Base-by-base conservation (phyloP, 106 monocot genomes). In the Posidonia australis region DNA sequence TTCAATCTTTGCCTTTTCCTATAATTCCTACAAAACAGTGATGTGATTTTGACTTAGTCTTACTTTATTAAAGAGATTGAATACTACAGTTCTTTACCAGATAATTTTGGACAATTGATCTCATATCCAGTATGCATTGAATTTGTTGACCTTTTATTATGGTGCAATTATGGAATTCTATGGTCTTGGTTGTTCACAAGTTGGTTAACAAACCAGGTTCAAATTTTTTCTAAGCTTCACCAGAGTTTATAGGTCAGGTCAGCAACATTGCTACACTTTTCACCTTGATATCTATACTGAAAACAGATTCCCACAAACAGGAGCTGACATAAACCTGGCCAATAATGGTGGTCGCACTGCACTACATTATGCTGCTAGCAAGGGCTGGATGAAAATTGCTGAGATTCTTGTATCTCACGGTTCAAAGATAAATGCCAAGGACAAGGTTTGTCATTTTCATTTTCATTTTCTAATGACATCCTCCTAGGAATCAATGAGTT, bases 281-380 rank as follows among this genome's bases (percentile, higher is more conserved):
- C 5, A 10, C n/a, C 1, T 61, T 12, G 13, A 30, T 20, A 41
- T 42, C 9, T 61, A 22, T 21, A 41, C 43, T 61, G 16, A 41
- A 61, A 3, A 21, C 42, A 42, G 23, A 61, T 20, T 43, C 13
- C 41, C 36, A 27, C 21, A 26, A 63, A 19, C 76, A 90, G 96
- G 96, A 29, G 84, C 87, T 60, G 74, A 84, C 72, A 70, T 87
- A 16, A 84, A 90, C 61, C 61, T 87, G 72, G 67, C 75, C 64
- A 96, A 86, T 65, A 64, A 82, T 70, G 96, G 84, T 21, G 96
- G 96, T 7, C 84, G 87, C 13, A 87, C 82, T 74, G 84, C 96
- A 45, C 84, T 96, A 74, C 96, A 96, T 77, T 96, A 96, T 77
- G 96, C 90, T 71, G 84, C 96, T 24, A 96, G 96, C 64, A 96